Base-by-base conservation (phyloP, 2,329 filamentous ascomycete species). In the Aspergillus latus region DNA sequence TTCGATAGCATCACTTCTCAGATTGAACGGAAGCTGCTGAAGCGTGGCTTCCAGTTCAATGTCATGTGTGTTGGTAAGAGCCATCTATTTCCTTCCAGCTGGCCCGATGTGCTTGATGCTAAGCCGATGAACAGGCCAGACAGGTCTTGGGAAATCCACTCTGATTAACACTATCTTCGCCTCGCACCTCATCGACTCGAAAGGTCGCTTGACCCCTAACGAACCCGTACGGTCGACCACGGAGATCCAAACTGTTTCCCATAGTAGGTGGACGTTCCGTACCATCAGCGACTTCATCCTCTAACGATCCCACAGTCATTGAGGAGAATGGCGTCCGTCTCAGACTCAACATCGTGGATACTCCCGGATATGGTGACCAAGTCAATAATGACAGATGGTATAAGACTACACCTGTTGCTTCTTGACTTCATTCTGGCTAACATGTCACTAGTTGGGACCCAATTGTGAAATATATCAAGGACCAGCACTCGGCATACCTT, bases 401-500 rank as follows among this genome's bases (percentile, higher is more conserved):
- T 64, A 65, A 51, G 15, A 40, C 9, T 15, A 54, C 39, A 49
- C 34, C 40, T n/a, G 21, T 53, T 39, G 47, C 16, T 15, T 30
- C n/a, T 52, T 42, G 42, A 29, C n/a, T n/a, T 29, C 10, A 54
- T 16, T 42, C 10, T 43, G 39, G 59, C 63, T 69, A 61, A 70
- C 65, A 50, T 58, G 48, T 53, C 37, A 48, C 15, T 62, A 82
- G 79, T 87, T 99, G 94, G 94, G 94, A 99, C 74, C 94, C 94
- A 62, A 99, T 99, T 76, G 93, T 99, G 84, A 99, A 99, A 84
- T 99, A 99, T 81, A 99, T 99, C 85, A 99, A 99, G 85, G 94
- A 99, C 79, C 94, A 99, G 83, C 94, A 99, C 84, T 97, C 92
- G 52, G 93, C 94, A 70, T 99, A 97, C 82, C 87, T 99, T 68